Base-by-base conservation (phyloP, 73 alveolate genomes). In the Effrenium voratum region DNA sequence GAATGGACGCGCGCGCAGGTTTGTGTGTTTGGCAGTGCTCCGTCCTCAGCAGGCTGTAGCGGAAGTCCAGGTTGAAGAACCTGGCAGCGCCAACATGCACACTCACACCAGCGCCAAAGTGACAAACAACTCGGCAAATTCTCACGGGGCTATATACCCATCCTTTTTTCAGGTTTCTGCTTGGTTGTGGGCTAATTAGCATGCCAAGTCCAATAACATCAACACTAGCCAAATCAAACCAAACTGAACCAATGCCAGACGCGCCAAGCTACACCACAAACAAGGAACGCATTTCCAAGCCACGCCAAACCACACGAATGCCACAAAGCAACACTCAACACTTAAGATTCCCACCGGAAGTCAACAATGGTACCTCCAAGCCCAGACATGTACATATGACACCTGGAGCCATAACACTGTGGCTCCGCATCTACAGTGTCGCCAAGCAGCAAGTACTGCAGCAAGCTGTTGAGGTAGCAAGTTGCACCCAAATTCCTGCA, bases 41-140 rank as follows among this genome's bases (percentile, higher is more conserved):
- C 28, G 72, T 12, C 95, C 95, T 88, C 88, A 91, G 68, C 80
- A 91, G 28, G 45, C 90, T 46, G 87, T 91, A 73, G 60, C 98
- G 98, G 91, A 91, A 91, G 91, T 91, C 98, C 59, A 91, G 41
- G 36, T 91, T 91, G 66, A 91, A 91, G 98, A 91, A 91, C 95
- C 95, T 88, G 38, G 59, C 44, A 52, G 8, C 40, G 26, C 36
- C 8, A 66, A 66, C 40, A 8, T n/a, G 79, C 16, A 40, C 79
- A 66, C 30, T 26, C 34, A 40, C 40, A 30, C 30, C 79, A 16
- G n/a, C 36, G 28, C 26, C 36, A 15, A 77, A 5, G 41, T 41
- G 57, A 57, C 59, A 76, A 6, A 38, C 36, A 15, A n/a, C n/a
- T n/a, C n/a, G n/a, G n/a, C n/a, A n/a, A n/a, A n/a, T n/a, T n/a